Evolutionary conservation across 306 rosid genomes (phyloP), one percentile per base, ranked within the genome.

Genomic region (Coriaria nepalensis): DNA sequence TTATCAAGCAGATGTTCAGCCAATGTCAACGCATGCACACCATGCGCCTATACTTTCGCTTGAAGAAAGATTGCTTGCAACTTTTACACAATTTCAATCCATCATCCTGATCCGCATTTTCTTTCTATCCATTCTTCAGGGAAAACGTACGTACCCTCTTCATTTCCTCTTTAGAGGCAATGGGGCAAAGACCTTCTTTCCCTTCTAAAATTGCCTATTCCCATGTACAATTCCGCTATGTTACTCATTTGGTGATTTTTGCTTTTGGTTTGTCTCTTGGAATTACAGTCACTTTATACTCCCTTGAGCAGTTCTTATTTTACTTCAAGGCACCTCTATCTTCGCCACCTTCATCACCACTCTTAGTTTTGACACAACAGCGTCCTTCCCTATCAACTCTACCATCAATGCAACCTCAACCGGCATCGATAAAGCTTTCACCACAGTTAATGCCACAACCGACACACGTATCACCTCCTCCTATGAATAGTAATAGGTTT

Each of bases 221-320:
- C 37, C 56, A 32, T 33, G 37, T 56, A 33, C 74, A 33, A 0
- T 68, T 50, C 1, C 6, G 39, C 41, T 54, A 43, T 14, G 55
- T 59, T 51, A 47, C 63, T 38, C 62, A 53, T 47, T 56, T 60
- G 13, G 52, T 76, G 9, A 59, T 76, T 48, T 68, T 73, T 29
- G 45, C 68, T 6, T 55, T 76, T 10, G 83, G 81, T 20, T 40
- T 76, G 51, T 80, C 70, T 33, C 2, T 73, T 37, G 83, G 77
- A 33, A 43, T 77, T 37, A 55, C 71, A 13, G 2, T 74, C 33
- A 59, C 66, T 47, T 38, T 76, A 6, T 58, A 62, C 63, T 40
- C 34, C n/a, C 70, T 50, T 44, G 59, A 48, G 32, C 33, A 39
- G 59, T 54, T 65, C 49, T 15, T 57, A 2, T 55, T 67, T 35